These are phyloP conservation scores for Hypoxylon intermedium DNA, from an alignment of 495 filamentous ascomycete species.

Conservation along the genomic window DNA sequence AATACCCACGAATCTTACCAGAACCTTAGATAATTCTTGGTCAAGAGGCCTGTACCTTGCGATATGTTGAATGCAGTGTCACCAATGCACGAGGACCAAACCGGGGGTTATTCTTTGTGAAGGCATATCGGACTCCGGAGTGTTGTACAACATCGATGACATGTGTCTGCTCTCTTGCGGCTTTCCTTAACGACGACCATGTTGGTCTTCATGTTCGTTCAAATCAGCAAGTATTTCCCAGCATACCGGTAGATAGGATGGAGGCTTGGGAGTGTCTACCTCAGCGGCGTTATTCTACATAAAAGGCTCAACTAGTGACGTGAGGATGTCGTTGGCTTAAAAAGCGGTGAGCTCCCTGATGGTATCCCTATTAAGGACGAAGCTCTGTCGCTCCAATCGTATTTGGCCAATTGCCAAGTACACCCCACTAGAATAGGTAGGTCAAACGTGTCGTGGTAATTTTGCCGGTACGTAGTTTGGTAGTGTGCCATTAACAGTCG, in stretches of 20 bases:
- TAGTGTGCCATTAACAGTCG: constrained; percentile 8
- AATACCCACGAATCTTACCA: constrained; percentile 9
- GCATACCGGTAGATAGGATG: constrained; percentile 13
- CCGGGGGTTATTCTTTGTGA: constrained; percentile 19
- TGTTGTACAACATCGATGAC: constrained; percentile 27
- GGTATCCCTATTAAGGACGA: constrained; percentile 11
- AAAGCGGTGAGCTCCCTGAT: constrained; percentile 29
- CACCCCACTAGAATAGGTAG: constrained; percentile 16
- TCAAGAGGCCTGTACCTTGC: constrained; percentile 1
- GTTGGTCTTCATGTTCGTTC: not conserved
- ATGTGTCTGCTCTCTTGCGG: constrained; percentile 25
- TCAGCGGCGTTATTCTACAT: constrained; percentile 20
- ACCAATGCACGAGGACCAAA: constrained; percentile 9
- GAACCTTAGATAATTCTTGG: not conserved
- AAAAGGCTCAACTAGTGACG: constrained; percentile 16
- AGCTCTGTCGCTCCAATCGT: constrained; percentile 16
- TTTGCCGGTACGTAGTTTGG: constrained; percentile 14
- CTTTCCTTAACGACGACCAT: constrained; percentile 1
- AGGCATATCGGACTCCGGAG: constrained; percentile 8
- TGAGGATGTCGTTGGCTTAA: constrained; percentile 14
- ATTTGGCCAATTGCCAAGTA: constrained; percentile 24
- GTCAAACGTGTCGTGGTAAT: constrained; percentile 14
- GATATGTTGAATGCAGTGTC: constrained; percentile 8
- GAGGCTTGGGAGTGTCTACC: not conserved
- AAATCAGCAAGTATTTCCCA: not conserved